Percentiles rank a stretch among this genome's conserved stretches.
phyloP scores from a whole-genome alignment of 495 filamentous ascomycete genomes.

The Aspergillus asperescens region DNA sequence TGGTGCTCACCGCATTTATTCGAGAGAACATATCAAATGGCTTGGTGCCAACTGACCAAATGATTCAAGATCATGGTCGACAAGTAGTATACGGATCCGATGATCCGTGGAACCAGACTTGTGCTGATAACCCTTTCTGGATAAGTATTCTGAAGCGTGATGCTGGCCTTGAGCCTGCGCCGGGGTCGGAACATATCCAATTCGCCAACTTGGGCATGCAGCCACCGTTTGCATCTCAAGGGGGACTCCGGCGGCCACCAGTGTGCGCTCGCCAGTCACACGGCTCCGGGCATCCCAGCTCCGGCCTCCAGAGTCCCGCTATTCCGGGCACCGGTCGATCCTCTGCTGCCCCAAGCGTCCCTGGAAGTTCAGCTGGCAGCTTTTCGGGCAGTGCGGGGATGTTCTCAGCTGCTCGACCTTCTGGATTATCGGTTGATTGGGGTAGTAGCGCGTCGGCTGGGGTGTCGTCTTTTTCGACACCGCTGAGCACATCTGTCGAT shows the following conservation, averaged over 20 bases:
- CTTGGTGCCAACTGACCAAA: conserved; percentile 51
- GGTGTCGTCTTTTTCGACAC: conserved; percentile 30
- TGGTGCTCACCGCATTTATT: conserved; percentile 54
- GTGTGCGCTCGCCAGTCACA: conserved; percentile 24
- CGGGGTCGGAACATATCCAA: conserved; percentile 32
- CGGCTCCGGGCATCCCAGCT: conserved; percentile 27
- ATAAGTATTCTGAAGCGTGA: conserved; percentile 63
- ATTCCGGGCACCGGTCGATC: conserved; percentile 33
- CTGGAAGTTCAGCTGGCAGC: conserved; percentile 38
- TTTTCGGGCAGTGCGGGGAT: conserved; percentile 37
- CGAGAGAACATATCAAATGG: conserved; percentile 44
- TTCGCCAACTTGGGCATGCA: conserved; percentile 37
- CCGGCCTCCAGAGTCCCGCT: conserved; percentile 35
- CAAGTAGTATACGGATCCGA: conserved; percentile 59
- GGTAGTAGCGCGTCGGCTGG: conserved; percentile 33
- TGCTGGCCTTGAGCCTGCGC: conserved; percentile 43
- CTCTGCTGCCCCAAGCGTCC: conserved; percentile 32
- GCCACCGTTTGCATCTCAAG: conserved; percentile 35
- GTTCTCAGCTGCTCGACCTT: conserved; percentile 24
- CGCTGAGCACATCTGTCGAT: conserved; percentile 27
- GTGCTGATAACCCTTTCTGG: conserved; percentile 61
- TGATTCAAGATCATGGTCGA: conserved; percentile 59
- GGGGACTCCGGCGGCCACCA: conserved; percentile 28
- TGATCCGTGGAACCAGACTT: conserved; percentile 69
- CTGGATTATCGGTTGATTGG: conserved; percentile 37